Conservation (phyloP, 345 rosid genomes). For the Triadica sebifera region DNA sequence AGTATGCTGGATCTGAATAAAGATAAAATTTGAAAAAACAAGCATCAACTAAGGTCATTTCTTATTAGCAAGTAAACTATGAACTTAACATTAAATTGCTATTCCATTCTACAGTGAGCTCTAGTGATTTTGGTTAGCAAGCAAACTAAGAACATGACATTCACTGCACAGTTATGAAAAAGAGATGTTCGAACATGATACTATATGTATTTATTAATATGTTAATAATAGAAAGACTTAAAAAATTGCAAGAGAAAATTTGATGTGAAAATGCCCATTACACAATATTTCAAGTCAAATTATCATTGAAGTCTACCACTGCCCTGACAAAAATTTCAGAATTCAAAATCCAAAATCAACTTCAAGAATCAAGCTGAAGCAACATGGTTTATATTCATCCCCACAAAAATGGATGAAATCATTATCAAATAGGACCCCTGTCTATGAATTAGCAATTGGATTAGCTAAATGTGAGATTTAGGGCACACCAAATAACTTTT, state of each 20-base stretch:
- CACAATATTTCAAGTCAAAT: background rate
- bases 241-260: background rate
- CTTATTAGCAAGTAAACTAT: background rate
- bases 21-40: background rate
- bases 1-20: background rate
- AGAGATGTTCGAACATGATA: background rate
- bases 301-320: background rate
- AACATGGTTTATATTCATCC: background rate
- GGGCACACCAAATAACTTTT: too few species aligned
- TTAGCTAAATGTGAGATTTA: background rate
- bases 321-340: background rate
- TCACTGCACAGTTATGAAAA: background rate
- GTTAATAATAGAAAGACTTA: background rate
- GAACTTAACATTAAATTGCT: background rate
- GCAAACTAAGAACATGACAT: too few species aligned
- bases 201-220: background rate
- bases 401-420: too few species aligned
- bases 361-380: background rate
- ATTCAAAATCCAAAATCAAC: constrained; percentile 4
- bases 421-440: background rate
- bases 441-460: too few species aligned
- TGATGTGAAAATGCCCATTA: background rate
- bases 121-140: background rate
- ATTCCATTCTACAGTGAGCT: background rate
- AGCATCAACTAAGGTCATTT: background rate